Conservation (phyloP, 352 stramenopile species). For the Globisporangium radiosum region DNA sequence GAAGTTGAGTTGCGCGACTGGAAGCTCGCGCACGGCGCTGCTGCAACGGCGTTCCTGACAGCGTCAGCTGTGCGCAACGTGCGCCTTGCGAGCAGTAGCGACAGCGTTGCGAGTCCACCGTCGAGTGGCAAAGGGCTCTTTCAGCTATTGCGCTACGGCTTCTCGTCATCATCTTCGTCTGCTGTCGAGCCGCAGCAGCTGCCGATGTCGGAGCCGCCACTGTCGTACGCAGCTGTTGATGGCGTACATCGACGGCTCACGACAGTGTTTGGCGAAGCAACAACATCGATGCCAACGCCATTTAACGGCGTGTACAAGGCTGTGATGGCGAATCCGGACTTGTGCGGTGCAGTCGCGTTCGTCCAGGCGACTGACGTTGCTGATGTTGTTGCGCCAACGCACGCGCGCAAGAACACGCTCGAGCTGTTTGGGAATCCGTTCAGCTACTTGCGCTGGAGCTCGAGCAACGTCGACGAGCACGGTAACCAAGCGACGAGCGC, state of each 20-base stretch:
- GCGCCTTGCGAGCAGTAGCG: conserved; percentile 20
- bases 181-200: too few species aligned
- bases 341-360: conserved; percentile 36
- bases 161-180: conserved; percentile 9
- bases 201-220: not conserved
- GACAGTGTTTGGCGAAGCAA: conserved; percentile 51
- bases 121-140: conserved; percentile 57
- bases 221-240: conserved; percentile 35
- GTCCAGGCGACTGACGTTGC: conserved; percentile 35
- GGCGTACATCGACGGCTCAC: conserved; percentile 33
- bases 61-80: conserved; percentile 31
- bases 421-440: conserved; percentile 69
- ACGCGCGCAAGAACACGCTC: conserved; percentile 33
- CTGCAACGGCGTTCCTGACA: conserved; percentile 51
- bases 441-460: conserved; percentile 51
- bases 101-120: conserved; percentile 12
- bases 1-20: conserved; percentile 48
- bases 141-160: conserved; percentile 60
- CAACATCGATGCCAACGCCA: conserved; percentile 41
- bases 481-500: conserved; percentile 8
- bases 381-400: conserved; percentile 20
- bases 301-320: conserved; percentile 42
- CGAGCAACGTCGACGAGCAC: conserved; percentile 14
- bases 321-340: conserved; percentile 38
- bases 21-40: conserved; percentile 24